Conservation (phyloP, 345 rosid genomes). For the Geranium rotundifolium region DNA sequence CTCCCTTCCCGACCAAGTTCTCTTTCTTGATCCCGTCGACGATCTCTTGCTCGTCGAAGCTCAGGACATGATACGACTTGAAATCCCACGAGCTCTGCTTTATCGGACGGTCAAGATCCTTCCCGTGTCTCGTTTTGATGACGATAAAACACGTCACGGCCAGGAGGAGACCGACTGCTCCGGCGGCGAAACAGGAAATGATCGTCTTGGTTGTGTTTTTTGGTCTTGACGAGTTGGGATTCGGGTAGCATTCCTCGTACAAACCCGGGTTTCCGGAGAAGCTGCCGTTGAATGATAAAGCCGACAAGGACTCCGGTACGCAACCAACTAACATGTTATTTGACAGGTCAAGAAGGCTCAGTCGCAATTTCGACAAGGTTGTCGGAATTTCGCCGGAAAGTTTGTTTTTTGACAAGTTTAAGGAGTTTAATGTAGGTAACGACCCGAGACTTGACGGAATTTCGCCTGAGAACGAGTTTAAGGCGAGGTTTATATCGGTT, state of each 20-base stretch:
- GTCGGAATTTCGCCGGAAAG: constrained; percentile 64
- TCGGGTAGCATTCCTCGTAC: constrained; percentile 36
- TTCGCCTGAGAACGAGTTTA: constrained; percentile 46
- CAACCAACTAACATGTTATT: constrained; percentile 51
- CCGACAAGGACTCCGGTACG: constrained; percentile 40
- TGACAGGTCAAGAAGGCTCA: constrained; percentile 75
- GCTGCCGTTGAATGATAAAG: constrained; percentile 30
- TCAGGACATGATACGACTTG: constrained; percentile 44
- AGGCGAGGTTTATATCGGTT: constrained; percentile 38
- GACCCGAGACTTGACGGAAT: constrained; percentile 50
- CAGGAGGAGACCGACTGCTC: constrained; percentile 23
- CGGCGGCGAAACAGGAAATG: constrained; percentile 35
- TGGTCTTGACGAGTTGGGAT: constrained; percentile 2
- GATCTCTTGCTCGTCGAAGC: constrained; percentile 55
- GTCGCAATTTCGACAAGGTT: constrained; percentile 31
- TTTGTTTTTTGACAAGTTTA: constrained; percentile 58
- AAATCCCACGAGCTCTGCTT: constrained; percentile 49
- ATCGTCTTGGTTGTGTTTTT: constrained; percentile 19
- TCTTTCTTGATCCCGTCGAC: constrained; percentile 45
- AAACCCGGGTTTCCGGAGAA: constrained; percentile 54
- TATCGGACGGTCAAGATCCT: constrained; percentile 18
- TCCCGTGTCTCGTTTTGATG: constrained; percentile 9
- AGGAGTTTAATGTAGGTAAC: constrained; percentile 39
- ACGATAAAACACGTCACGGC: constrained; percentile 21
- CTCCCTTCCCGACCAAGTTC: constrained; percentile 79